Conservation (phyloP, 2,329 filamentous ascomycete species). For the Xylaria sp. region DNA sequence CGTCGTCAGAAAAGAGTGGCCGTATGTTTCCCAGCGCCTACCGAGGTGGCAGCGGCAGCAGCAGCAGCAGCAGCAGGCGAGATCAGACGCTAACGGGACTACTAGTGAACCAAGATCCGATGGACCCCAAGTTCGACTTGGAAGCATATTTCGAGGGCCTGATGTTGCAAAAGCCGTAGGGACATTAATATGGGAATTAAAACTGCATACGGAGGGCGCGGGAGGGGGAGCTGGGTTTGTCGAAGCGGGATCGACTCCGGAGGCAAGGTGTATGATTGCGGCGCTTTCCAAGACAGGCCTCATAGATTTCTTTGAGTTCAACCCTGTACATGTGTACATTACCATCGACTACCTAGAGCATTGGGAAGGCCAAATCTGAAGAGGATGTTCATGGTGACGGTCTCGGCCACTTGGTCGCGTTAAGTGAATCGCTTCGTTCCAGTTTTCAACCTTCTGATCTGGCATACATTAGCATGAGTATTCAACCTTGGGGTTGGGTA, state of each 20-base stretch:
- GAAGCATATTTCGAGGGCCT: conserved; percentile 78
- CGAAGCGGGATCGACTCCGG: conserved; percentile 19
- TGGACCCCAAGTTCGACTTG: conserved; percentile 89
- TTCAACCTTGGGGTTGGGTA: neutral
- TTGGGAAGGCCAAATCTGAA: conserved; percentile 10
- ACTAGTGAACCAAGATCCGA: conserved; percentile 72
- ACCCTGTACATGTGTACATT: conserved; percentile 40
- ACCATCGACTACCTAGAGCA: conserved; percentile 34
- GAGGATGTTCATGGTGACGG: conserved; percentile 13
- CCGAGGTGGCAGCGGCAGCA: too few relatives aligned
- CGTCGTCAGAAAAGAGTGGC: conserved; percentile 37
- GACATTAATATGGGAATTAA: conserved; percentile 28
- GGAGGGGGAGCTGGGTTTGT: neutral
- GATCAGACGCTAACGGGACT: conserved; percentile 20
- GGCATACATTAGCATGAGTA: neutral
- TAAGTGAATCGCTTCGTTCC: conserved; percentile 11
- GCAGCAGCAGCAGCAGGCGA: too few relatives aligned
- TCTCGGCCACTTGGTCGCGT: conserved; percentile 3
- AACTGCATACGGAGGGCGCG: conserved; percentile 30
- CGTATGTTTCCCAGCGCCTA: conserved; percentile 37
- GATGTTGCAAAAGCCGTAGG: conserved; percentile 53
- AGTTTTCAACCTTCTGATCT: neutral
- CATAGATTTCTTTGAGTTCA: conserved; percentile 39
- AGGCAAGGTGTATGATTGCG: conserved; percentile 34
- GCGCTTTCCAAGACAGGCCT: conserved; percentile 27